phyloP scores from a whole-genome alignment of 139 green algal species.

The Coccomyxa sp. region DNA sequence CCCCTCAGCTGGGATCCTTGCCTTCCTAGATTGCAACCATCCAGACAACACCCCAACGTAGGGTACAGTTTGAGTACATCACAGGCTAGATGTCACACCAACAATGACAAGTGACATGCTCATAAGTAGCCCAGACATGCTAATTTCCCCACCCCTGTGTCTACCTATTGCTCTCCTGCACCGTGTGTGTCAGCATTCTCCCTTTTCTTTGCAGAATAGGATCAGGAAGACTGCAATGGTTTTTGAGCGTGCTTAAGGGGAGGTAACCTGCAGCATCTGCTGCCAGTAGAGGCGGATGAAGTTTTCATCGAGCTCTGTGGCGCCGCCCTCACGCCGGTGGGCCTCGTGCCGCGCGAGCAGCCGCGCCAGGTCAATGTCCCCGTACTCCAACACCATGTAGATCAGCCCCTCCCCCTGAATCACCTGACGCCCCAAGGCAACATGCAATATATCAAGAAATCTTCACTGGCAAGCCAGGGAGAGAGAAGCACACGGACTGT shows the following conservation, averaged over 20 bases:
- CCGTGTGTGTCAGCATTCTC: too few relatives aligned
- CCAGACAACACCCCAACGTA: neutral
- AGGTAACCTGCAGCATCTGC: conserved; percentile 86
- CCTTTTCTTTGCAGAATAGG: too few relatives aligned
- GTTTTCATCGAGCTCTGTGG: conserved; percentile 76
- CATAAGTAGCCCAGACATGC: too few relatives aligned
- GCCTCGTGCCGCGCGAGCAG: conserved; percentile 54
- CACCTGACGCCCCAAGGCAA: conserved; percentile 38
- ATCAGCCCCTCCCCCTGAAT: conserved; percentile 69
- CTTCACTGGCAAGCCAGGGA: too few relatives aligned
- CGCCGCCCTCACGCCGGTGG: conserved; percentile 10
- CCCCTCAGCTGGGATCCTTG: neutral
- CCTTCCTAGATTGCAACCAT: neutral
- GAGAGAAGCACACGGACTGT: too few relatives aligned
- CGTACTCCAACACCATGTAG: conserved; percentile 96
- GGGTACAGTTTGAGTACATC: too few relatives aligned
- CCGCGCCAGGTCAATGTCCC: conserved; percentile 92
- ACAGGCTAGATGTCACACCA: too few relatives aligned
- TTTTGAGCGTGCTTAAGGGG: too few relatives aligned
- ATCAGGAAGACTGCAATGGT: too few relatives aligned
- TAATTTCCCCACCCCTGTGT: too few relatives aligned
- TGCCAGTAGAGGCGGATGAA: conserved; percentile 97
- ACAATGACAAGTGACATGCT: too few relatives aligned
- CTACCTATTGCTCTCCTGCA: too few relatives aligned
- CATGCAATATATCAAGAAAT: neutral